Base-by-base conservation (phyloP, 768 basidiomycete species). In the Tulasnella calospora region DNA sequence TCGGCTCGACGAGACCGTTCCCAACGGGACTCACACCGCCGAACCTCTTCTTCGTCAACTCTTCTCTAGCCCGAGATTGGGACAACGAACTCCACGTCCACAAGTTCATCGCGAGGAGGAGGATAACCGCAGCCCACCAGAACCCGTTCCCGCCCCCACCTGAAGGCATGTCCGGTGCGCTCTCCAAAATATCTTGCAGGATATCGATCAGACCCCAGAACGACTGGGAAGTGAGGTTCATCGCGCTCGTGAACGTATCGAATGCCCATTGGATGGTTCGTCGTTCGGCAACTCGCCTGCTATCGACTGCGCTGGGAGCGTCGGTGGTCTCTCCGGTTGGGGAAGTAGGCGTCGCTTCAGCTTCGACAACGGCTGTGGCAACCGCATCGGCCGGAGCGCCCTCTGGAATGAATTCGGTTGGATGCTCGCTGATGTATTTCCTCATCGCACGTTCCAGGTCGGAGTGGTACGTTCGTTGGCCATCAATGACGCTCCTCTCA, bases 361-460 rank as follows among this genome's bases (percentile, higher is more conserved):
- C 40, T 38, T 82, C 81, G 83, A 35, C 72, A 9, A 85, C 85
- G 17, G 84, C 87, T 12, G 85, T 85, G 2, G 86, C 87, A 15
- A 84, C 87, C 67, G 85, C 85, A 9, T 41, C 51, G 36, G 87
- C 86, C 79, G 94, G 93, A 5, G 81, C 81, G 27, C 94, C 95
- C 78, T 92, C 93, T 0, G 94, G 92, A 73, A 95, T 84, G 84
- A 99, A 99, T 85, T 99, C 97, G 79, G 90, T 87, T 80, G 92
- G 90, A 84, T 99, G 96, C 75, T 92, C 91, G 80, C 91, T 88
- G 83, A 99, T 98, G 86, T 99, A 98, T 72, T 84, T 85, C 51
- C 94, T 89, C 91, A 99, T 96, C 3, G 90, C 90, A 81, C 87
- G 88, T 81, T 96, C 94, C 12, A 98, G 88, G 67, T 94, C 95